phyloP scores from a whole-genome alignment of 1,284 basidiomycete genomes.

The Cerioporus squamosus region DNA sequence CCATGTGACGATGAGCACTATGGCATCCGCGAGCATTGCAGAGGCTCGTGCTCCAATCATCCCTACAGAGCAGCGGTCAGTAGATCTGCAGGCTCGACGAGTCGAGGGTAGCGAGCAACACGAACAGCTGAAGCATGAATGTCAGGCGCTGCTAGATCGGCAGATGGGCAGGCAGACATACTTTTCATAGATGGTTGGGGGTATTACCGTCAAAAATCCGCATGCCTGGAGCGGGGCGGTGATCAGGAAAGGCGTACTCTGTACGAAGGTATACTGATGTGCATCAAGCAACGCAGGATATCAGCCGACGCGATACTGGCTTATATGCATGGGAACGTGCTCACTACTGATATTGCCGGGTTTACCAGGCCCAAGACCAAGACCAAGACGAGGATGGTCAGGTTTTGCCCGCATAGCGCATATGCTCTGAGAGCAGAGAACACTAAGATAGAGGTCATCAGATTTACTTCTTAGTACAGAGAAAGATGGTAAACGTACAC shows the following conservation, averaged over 20 bases:
- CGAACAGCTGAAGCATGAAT: too few species aligned
- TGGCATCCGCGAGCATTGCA: not conserved
- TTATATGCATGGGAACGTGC: not conserved
- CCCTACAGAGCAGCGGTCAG: conserved; percentile 8
- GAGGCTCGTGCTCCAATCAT: not conserved
- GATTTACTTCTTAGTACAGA: too few species aligned
- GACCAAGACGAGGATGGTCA: not conserved
- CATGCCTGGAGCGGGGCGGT: not conserved
- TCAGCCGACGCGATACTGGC: too few species aligned
- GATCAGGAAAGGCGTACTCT: too few species aligned
- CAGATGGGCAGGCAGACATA: not conserved
- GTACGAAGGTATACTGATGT: not conserved
- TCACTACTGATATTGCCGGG: conserved; percentile 9
- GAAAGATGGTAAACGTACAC: not conserved
- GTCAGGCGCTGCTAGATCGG: too few species aligned
- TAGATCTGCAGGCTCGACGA: too few species aligned
- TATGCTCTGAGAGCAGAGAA: conserved; percentile 13
- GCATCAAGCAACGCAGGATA: too few species aligned
- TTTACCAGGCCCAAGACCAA: conserved; percentile 7
- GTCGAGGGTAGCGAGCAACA: too few species aligned
- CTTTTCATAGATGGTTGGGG: conserved; percentile 4
- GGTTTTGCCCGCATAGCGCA: conserved; percentile 4
- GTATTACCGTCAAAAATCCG: not conserved
- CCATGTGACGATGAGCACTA: conserved; percentile 12
- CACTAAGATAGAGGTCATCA: not conserved